Conservation (phyloP, 441 rosid genomes). For the Gossypium laxum region DNA sequence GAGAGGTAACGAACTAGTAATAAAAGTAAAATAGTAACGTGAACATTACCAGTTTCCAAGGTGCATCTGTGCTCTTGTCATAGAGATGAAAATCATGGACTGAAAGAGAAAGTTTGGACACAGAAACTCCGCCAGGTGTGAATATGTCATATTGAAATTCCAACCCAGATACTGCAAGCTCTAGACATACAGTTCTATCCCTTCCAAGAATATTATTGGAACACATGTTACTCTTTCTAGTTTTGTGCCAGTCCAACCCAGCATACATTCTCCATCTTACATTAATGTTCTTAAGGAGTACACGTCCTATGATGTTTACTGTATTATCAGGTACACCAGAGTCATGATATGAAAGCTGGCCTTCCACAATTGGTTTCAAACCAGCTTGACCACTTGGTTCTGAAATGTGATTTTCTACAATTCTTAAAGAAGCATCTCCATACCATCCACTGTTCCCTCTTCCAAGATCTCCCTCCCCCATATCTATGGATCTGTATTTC, state of each 20-base stretch:
- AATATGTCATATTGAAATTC: constrained; percentile 52
- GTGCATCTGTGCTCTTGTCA: constrained; percentile 68
- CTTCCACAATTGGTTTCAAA: constrained; percentile 35
- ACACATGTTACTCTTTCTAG: constrained; percentile 25
- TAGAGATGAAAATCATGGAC: constrained; percentile 62
- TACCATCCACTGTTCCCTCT: constrained; percentile 77
- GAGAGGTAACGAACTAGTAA: background rate
- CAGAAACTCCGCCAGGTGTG: constrained; percentile 54
- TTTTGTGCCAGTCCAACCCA: constrained; percentile 73
- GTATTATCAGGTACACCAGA: constrained; percentile 29
- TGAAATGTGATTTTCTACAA: constrained; percentile 77
- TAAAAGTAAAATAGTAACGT: constrained; percentile 12
- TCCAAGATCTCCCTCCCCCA: constrained; percentile 37
- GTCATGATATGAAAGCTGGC: constrained; percentile 31
- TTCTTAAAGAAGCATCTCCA: constrained; percentile 40
- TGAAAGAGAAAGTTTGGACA: constrained; percentile 63
- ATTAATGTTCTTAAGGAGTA: constrained; percentile 48
- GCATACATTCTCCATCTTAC: constrained; percentile 76
- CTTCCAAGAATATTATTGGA: constrained; percentile 34
- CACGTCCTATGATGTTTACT: constrained; percentile 45
- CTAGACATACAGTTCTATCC: constrained; percentile 53
- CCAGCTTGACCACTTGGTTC: constrained; percentile 46
- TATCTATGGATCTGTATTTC: constrained; percentile 22
- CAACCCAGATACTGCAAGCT: constrained; percentile 58
- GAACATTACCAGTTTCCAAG: constrained; percentile 67